Evolutionary conservation across 768 basidiomycete genomes (phyloP).

Genomic region (Naganishia antarctica): DNA sequence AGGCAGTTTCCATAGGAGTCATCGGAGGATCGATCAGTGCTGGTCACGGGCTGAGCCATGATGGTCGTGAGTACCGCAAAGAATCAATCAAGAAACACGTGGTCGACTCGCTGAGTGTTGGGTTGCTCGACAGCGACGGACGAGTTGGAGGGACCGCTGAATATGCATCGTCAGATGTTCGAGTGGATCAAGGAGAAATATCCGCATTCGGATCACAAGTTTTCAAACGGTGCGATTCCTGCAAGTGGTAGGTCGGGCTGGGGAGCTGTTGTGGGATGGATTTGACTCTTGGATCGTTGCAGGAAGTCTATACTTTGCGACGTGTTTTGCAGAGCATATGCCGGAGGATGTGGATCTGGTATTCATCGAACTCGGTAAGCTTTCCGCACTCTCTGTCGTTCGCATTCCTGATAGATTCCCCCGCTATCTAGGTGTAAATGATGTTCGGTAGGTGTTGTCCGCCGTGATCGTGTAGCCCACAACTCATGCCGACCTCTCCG

Average conservation of each 20-base stretch:
- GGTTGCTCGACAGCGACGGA: not conserved
- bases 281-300: not conserved
- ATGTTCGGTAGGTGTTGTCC: not conserved
- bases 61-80: constrained; percentile 8
- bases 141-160: constrained; percentile 4
- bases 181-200: constrained; percentile 21
- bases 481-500: too few species aligned
- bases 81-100: too few species aligned
- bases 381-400: not conserved
- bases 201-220: constrained; percentile 32
- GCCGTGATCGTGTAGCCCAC: not conserved
- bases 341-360: constrained; percentile 45
- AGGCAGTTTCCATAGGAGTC: constrained; percentile 9
- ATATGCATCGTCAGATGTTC: constrained; percentile 22
- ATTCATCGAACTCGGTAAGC: constrained; percentile 39
- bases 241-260: constrained; percentile 31
- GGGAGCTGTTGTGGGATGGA: not conserved
- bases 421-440: constrained; percentile 5
- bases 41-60: constrained; percentile 19
- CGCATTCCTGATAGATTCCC: too few species aligned
- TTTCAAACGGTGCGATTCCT: constrained; percentile 42
- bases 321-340: constrained; percentile 46
- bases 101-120: too few species aligned
- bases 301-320: constrained; percentile 38
- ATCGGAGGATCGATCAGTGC: constrained; percentile 19